These are phyloP conservation scores for Austropuccinia psidii DNA, from an alignment of 1,284 basidiomycete genomes.

Conservation along the genomic window DNA sequence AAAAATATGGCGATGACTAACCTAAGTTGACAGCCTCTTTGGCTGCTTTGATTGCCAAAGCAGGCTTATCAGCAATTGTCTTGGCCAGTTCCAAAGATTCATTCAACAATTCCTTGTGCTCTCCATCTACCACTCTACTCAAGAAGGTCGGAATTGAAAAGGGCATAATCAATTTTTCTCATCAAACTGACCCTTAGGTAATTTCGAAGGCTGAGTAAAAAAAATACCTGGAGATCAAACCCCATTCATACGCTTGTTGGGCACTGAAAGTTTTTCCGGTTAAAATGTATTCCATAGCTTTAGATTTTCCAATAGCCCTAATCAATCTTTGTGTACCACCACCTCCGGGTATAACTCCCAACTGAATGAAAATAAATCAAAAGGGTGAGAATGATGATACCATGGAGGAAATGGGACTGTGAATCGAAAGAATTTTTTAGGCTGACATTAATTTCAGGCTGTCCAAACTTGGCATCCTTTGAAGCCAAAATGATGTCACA, in stretches of 20 bases:
- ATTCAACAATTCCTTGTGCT: conserved; percentile 66
- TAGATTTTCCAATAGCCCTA: conserved; percentile 79
- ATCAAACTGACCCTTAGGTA: no score
- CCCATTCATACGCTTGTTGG: conserved; percentile 77
- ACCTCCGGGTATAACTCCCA: conserved; percentile 88
- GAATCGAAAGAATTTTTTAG: neutral
- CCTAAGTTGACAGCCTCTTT: conserved; percentile 94
- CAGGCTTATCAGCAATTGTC: conserved; percentile 73
- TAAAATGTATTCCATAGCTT: conserved; percentile 89
- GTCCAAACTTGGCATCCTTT: conserved; percentile 84
- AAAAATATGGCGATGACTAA: conserved; percentile 51
- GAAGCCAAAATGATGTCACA: conserved; percentile 94
- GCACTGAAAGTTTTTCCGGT: conserved; percentile 77
- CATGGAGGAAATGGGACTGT: neutral
- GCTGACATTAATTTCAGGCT: conserved; percentile 79
- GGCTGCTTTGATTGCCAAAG: conserved; percentile 75
- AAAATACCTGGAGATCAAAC: conserved; percentile 50
- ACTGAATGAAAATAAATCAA: conserved; percentile 42
- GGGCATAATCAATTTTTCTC: neutral
- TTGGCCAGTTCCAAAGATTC: conserved; percentile 79
- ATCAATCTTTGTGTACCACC: conserved; percentile 78
- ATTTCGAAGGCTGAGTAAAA: neutral
- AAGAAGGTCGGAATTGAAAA: neutral
- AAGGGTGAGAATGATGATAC: neutral
- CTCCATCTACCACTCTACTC: conserved; percentile 55